A percentile compares a stretch with the other conserved stretches of the same genome.
These are phyloP conservation scores for Jatropha multifida DNA, from an alignment of 441 rosid species.

Conservation along the genomic window DNA sequence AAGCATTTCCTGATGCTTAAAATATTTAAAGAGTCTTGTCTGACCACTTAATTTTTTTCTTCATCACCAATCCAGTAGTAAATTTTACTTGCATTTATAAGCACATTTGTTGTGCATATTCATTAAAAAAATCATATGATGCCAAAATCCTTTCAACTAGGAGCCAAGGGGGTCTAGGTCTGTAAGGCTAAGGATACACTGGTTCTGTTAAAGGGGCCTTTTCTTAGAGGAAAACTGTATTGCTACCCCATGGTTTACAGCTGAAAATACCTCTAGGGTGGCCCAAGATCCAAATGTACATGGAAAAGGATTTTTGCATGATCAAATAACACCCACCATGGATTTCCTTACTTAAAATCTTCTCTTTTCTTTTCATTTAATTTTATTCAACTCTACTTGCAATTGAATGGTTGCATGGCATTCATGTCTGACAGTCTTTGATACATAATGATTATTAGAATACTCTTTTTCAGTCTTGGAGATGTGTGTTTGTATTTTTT, in stretches of 20 bases:
- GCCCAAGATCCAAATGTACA: background rate
- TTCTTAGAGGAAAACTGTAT: background rate
- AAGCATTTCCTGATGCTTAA: too few relatives aligned
- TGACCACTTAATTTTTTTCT: background rate
- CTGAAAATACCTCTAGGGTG: background rate
- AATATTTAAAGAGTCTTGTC: background rate
- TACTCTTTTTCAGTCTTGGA: background rate
- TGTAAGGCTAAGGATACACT: background rate
- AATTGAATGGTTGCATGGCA: background rate
- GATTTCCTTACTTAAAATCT: background rate
- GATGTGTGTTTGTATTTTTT: background rate
- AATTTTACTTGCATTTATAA: background rate
- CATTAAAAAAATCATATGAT: background rate
- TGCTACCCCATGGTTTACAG: background rate
- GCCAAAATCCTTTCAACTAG: background rate
- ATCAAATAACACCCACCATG: background rate
- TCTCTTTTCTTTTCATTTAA: slow-evolving; percentile 1
- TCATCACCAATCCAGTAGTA: background rate
- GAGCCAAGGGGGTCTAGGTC: background rate
- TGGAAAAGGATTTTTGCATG: background rate
- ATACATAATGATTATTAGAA: background rate
- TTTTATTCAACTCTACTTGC: background rate
- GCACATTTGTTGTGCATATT: background rate
- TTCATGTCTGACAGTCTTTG: background rate
- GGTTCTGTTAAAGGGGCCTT: background rate